Base-by-base conservation (phyloP, 2,329 filamentous ascomycete species). In the Aaosphaeria arxii region DNA sequence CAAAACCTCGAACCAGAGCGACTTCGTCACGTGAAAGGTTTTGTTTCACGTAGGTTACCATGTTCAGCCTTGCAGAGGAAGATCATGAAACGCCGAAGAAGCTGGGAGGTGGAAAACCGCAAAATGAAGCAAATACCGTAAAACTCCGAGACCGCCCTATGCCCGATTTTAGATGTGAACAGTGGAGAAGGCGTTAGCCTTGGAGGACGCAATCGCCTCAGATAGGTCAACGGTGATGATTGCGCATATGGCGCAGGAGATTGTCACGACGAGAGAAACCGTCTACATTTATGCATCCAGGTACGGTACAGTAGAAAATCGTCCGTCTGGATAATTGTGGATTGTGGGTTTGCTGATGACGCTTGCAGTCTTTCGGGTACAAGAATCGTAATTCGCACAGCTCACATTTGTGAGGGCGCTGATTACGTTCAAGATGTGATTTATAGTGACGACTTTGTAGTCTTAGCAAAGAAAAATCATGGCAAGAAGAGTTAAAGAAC, bases 201-300 rank as follows among this genome's bases (percentile, higher is more conserved):
- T 24, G 3, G 17, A 24, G 17, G 17, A 24, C 17, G 17, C 17
- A 24, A 24, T 24, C 17, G 17, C 17, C 17, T 24, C 17, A 24
- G 17, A 24, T 24, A 24, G 17, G 17, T 24, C 17, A 24, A 24
- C 17, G 17, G 13, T 70, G 67, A 40, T 63, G 56, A 9, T 54
- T 65, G 33, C 65, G 60, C 40, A 61, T 56, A 47, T 70, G 67
- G 28, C 67, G 63, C 11, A 61, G 52, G 13, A 69, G 55, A 36
- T 70, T 69, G 47, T 70, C 67, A 30, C 56, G 62, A 17, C 67
- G 61, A 13, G 66, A 66, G 55, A 69, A 69, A 43, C 66, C 64
- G 11, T 61, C 53, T 2, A 47, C 48, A 30, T 64, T 62, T 40
- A 39, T 48, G 48, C 67, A 70, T 2, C 58, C 63, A n/a, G 56